Base-by-base conservation (phyloP, 2,329 filamentous ascomycete species). In the Nectriaceae sp. region DNA sequence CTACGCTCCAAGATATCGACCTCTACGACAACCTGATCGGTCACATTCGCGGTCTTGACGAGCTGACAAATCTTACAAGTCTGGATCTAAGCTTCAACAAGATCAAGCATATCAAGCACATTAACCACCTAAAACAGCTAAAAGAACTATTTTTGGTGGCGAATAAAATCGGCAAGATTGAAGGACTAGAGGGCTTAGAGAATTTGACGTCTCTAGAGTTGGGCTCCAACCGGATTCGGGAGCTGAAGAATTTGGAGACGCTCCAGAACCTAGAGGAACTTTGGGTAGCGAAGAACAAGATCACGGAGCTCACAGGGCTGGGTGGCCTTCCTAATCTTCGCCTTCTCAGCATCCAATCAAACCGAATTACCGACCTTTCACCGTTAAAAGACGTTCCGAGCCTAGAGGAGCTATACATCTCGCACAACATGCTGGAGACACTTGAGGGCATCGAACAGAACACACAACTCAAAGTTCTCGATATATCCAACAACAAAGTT, bases 71-170 rank as follows among this genome's bases (percentile, higher is more conserved):
- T 52, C 80, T 99, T 45, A 90, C 82, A 5, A 87, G 76, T 47
- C 82, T 99, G 46, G 94, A 99, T 67, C 78, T 99, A 43, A 95
- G 89, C 69, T 99, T 97, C 82, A 99, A 99, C 77, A 97, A 97
- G 76, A 93, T 99, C 75, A 97, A 96, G 70, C 92, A 97, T 71
- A 96, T 99, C 75, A 96, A 96, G 71, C 85, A 93, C 62, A 75
- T 97, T 56, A 80, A 80, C 49, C 88, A 93, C 62, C 75, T 99
- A 50, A 86, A 75, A 19, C 80, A 90, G 45, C 79, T 97, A 48
- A 87, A 80, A 53, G 90, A 97, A 59, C 68, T 99, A 3, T 99
- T 88, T 69, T 89, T 99, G 60, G 90, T 97, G 42, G 90, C 96
- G 65, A 97, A 99, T 73, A 94, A 94, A 70, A 96, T 99, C 65